A percentile compares a stretch with the other conserved stretches of the same genome.
Evolutionary conservation across 2,329 filamentous ascomycete genomes (phyloP).

Genomic region (Colletotrichum kahawae): DNA sequence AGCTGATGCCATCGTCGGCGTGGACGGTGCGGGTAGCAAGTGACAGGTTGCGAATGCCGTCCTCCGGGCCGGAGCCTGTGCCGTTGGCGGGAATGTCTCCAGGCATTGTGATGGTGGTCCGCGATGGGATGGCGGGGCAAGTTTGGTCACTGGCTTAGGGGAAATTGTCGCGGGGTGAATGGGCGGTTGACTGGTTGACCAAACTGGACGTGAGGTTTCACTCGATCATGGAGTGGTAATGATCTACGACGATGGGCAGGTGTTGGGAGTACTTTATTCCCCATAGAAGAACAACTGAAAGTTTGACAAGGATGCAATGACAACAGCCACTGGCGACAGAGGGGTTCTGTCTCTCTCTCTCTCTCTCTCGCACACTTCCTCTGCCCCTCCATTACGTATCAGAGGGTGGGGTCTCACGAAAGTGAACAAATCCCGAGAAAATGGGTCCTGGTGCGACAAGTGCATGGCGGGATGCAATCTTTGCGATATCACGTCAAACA

Average conservation of each 20-base stretch:
- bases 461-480: conserved; percentile 8
- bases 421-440: conserved; percentile 9
- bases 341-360: not conserved
- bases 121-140: not conserved
- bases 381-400: conserved; percentile 14
- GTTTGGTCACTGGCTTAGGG: not conserved
- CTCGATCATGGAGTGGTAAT: not conserved
- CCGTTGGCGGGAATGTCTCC: not conserved
- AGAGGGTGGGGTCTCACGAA: conserved; percentile 5
- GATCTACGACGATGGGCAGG: not conserved
- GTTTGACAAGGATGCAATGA: not conserved
- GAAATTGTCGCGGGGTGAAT: not conserved
- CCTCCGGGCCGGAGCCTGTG: not conserved
- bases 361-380: not conserved
- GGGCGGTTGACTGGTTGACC: not conserved
- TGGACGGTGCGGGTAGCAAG: conserved; percentile 79
- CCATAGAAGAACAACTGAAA: not conserved
- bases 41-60: conserved; percentile 44
- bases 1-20: conserved; percentile 79
- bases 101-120: not conserved
- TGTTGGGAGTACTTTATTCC: not conserved
- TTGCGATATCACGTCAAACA: conserved; percentile 5
- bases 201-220: not conserved
- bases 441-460: conserved; percentile 19
- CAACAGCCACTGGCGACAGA: not conserved